Evolutionary conservation across 2,329 filamentous ascomycete genomes (phyloP), one percentile per base, ranked within the genome.

Genomic region (Teratosphaeriaceae sp.): DNA sequence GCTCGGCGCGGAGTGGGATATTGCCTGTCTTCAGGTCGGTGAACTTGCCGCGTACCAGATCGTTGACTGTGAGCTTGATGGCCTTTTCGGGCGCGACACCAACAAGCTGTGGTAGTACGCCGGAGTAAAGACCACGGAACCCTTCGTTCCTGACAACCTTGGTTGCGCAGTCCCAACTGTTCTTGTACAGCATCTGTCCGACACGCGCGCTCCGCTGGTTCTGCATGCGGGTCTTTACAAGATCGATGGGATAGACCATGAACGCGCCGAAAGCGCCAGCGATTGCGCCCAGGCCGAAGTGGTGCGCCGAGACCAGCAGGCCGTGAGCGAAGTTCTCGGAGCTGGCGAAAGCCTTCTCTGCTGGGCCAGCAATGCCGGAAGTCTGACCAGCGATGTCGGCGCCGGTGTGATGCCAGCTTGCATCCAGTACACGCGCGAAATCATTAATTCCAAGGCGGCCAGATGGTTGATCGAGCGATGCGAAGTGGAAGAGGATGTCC

Each of bases 41-140:
- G 59, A 89, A 83, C 52, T 77, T 75, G 7, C 78, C 75, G 60
- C 92, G 83, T 18, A 94, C 88, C 42, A 98, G 69, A 62, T 98
- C 92, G 67, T 98, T 98, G 59, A 98, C 89, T 0, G 92, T 98
- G 50, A 98, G 79, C 73, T 98, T 98, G 72, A 98, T 98, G 55
- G 92, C 92, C 74, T 98, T 98, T 66, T 98, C 92, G 2, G 92
- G 92, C n/a, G 92, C 92, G 35, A 98, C 92, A 65, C 92, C 92
- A 50, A 98, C 87, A 35, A 98, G 77, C 72, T 98, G 92, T 9
- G 92, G 92, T 40, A 96, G 66, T 16, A 98, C 88, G 62, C 92
- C 92, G 38, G 90, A 94, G 72, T 98, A 98, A 38, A 98, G 69
- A 18, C 92, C 92, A 29, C 74, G 76, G 65, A 94, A 76, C 44